A percentile compares a stretch with the other conserved stretches of the same genome.
These are phyloP conservation scores for Sabuloglossum arenarium DNA, from an alignment of 495 filamentous ascomycete species.

Conservation along the genomic window DNA sequence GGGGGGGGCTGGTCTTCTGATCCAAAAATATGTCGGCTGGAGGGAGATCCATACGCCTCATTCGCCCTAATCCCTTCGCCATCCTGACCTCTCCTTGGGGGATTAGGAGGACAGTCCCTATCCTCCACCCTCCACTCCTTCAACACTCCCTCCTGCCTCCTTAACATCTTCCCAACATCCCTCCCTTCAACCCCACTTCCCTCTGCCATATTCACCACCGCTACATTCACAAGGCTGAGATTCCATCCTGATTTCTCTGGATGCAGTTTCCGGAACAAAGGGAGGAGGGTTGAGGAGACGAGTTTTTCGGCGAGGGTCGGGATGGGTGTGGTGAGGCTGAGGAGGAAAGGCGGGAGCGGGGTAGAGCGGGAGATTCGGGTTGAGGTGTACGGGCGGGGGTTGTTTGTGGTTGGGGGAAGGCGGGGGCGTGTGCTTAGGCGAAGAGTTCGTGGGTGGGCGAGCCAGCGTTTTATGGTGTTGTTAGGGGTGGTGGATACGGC, in stretches of 20 bases:
- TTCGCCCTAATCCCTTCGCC: too few species aligned
- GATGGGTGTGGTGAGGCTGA: constrained; percentile 33
- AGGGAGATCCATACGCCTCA: too few species aligned
- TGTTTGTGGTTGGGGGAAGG: constrained; percentile 31
- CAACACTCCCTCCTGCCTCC: constrained; percentile 38
- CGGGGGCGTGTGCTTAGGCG: constrained; percentile 57
- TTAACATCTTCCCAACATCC: constrained; percentile 52
- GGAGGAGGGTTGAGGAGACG: constrained; percentile 41
- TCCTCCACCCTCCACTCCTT: constrained; percentile 40
- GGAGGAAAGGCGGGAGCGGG: constrained; percentile 46
- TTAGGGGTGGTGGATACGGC: too few species aligned
- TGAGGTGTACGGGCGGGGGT: constrained; percentile 21
- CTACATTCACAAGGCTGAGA: constrained; percentile 65
- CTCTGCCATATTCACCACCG: constrained; percentile 65
- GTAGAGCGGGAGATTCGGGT: constrained; percentile 47
- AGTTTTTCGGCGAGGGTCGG: constrained; percentile 43
- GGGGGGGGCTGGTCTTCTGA: background rate
- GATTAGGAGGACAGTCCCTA: constrained; percentile 14
- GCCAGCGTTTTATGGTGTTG: constrained; percentile 22
- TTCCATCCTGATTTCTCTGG: constrained; percentile 52
- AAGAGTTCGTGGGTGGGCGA: constrained; percentile 47
- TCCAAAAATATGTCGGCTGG: background rate
- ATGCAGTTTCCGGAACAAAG: constrained; percentile 55
- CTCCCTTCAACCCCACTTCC: constrained; percentile 9
- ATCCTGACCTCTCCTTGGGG: too few species aligned